These are phyloP conservation scores for Paecilomyces sp. DNA, from an alignment of 2,329 filamentous ascomycete species.

Conservation along the genomic window DNA sequence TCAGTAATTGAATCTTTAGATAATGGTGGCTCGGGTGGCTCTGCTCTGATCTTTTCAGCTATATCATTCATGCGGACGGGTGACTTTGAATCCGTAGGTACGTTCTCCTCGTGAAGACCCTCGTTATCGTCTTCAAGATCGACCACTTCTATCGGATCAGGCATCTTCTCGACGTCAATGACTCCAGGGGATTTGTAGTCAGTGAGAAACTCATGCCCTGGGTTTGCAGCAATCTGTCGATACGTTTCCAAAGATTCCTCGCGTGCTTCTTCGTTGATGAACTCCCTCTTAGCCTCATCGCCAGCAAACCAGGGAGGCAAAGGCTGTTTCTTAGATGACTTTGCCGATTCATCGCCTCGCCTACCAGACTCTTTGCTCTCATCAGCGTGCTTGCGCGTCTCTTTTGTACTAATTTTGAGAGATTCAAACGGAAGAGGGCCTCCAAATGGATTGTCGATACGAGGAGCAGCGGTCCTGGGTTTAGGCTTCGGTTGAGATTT, in stretches of 20 bases:
- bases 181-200: conserved; percentile 27
- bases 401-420: conserved; percentile 56
- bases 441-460: conserved; percentile 55
- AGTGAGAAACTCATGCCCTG: conserved; percentile 20
- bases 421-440: conserved; percentile 88
- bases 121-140: conserved; percentile 19
- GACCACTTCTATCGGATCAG: conserved; percentile 22
- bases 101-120: neutral
- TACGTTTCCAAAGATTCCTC: conserved; percentile 16
- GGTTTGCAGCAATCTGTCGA: conserved; percentile 11
- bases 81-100: neutral
- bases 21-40: neutral
- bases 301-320: conserved; percentile 42
- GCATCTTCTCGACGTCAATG: conserved; percentile 32
- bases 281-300: conserved; percentile 23
- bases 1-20: neutral
- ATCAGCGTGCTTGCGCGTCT: conserved; percentile 41
- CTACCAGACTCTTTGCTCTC: conserved; percentile 53
- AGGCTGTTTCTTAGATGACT: conserved; percentile 21
- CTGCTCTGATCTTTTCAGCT: neutral
- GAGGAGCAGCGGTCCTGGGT: conserved; percentile 37
- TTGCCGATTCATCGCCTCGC: conserved; percentile 49
- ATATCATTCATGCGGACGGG: neutral
- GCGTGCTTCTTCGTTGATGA: conserved; percentile 20
- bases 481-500: conserved; percentile 44